Base-by-base conservation (phyloP, 73 alveolate genomes). In the Blepharisma stoltei region DNA sequence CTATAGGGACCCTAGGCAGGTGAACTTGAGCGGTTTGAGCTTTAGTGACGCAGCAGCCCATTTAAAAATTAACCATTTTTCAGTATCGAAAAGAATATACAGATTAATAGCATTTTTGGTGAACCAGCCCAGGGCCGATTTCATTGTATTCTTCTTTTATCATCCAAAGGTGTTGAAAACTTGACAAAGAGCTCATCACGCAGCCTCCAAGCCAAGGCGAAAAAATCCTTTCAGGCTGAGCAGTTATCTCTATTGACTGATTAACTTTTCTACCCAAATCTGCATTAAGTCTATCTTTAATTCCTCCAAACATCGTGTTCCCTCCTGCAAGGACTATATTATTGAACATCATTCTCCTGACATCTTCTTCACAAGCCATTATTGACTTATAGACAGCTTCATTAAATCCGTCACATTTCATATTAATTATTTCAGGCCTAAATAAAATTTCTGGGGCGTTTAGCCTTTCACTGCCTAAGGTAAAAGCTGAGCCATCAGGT, bases 281-380 rank as follows among this genome's bases (percentile, higher is more conserved):
- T 66, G 60, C 67, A 78, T 78, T 82, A 90, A 92, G 83, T 86
- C 93, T 82, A 54, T 92, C 93, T 47, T 84, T 80, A 88, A 92
- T 92, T 47, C 94, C 96, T 80, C 83, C 93, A 76, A 89, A 89
- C 89, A 88, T 81, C 37, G 96, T 89, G 70, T 87, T 87, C 4
- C 98, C 98, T 50, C 98, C 98, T 71, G 93, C 91, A 25, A 92
- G 78, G 23, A 92, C 87, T 21, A 92, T 82, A 27, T 82, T 89
- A 55, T 89, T 87, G 88, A 81, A 89, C 54, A 92, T 78, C 50
- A 82, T 87, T 54, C 85, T 70, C 81, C 89, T 89, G 67, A 92
- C 89, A 67, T 92, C 95, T 20, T 81, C 81, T 70, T 92, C 98
- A 45, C 93, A 86, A 71, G 86, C 89, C 92, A 89, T 92, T 37